Percentiles rank a stretch among this genome's conserved stretches.
phyloP scores from a whole-genome alignment of 129 eudicot species.

The Flaveria brownii region DNA sequence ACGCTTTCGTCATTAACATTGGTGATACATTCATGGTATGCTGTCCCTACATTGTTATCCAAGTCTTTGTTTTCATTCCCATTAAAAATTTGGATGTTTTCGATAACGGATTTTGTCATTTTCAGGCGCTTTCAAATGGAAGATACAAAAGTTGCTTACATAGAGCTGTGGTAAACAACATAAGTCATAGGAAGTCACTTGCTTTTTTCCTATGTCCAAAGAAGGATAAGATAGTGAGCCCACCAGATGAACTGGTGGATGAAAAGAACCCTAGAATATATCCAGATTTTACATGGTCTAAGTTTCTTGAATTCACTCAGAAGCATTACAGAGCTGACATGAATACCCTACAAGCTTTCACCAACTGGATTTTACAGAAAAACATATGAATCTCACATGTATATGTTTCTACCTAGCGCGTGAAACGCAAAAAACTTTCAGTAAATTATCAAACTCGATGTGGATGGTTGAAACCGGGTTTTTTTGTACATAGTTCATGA shows the following conservation, averaged over 20 bases:
- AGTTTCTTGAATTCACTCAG: slow-evolving; percentile 58
- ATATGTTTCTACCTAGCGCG: background rate
- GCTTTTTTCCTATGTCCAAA: slow-evolving; percentile 63
- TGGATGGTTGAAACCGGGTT: background rate
- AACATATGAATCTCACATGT: slow-evolving; percentile 27
- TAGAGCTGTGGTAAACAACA: slow-evolving; percentile 69
- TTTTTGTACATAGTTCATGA: background rate
- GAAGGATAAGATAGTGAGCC: slow-evolving; percentile 58
- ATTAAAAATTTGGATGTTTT: slow-evolving; percentile 1
- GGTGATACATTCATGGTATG: slow-evolving; percentile 78
- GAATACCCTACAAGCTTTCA: slow-evolving; percentile 59
- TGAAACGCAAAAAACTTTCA: background rate
- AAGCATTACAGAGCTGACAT: slow-evolving; percentile 69
- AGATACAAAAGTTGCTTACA: slow-evolving; percentile 69
- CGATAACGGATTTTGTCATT: slow-evolving; percentile 1
- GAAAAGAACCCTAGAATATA: slow-evolving; percentile 49
- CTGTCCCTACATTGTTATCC: background rate
- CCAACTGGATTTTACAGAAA: slow-evolving; percentile 47
- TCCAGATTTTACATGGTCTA: slow-evolving; percentile 69
- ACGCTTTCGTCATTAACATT: slow-evolving; percentile 56
- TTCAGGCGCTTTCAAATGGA: slow-evolving; percentile 71
- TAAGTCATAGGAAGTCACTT: slow-evolving; percentile 56
- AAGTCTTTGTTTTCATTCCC: background rate
- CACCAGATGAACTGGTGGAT: slow-evolving; percentile 63
- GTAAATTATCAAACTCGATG: background rate